Evolutionary conservation across 176 grass and related monocot genomes (phyloP), one percentile per base, ranked within the genome.

Genomic region (Saccharum officinarum): DNA sequence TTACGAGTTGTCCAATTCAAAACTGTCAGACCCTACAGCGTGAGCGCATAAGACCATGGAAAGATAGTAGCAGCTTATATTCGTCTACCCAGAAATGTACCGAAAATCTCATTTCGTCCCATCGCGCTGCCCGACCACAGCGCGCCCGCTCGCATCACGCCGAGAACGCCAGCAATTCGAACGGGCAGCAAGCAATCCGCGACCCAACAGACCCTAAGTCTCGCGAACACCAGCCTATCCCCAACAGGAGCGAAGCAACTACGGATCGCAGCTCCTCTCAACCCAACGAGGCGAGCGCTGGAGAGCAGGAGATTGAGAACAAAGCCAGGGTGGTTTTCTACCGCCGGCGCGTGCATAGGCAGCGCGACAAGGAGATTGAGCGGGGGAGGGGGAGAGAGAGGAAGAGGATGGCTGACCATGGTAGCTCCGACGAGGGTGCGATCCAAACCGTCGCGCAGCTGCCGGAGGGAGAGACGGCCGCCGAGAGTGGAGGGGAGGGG

Each of bases 321-420:
- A 5, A 17, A 1, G 6, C 15, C 6, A 12, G n/a, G 31, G 5
- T 5, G 30, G 8, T 38, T 40, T 16, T 16, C 30, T 15, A 52
- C 22, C 17, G 23, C 28, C 45, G 66, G 22, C 7, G 15, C 33
- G 17, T 17, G 50, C 10, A 14, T 13, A 69, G 31, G 66, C 45
- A 55, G 79, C 5, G 54, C 7, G 22, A 11, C 0, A 0, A 14
- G 0, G 20, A 36, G 30, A 8, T 30, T 6, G 60, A 65, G 42
- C 8, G 8, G 17, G 39, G 8, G 36, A n/a, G n/a, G 6, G 38
- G 13, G 47, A 8, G 64, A n/a, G n/a, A 42, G 34, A 4, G 59
- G 34, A 4, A n/a, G 34, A 59, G 67, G 15, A 36, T 10, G 64
- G 20, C 80, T 80, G 47, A 87, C 84, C 89, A 90, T 90, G 74